Conservation (phyloP, 1,284 basidiomycete genomes). For the Schizopora paradoxa region DNA sequence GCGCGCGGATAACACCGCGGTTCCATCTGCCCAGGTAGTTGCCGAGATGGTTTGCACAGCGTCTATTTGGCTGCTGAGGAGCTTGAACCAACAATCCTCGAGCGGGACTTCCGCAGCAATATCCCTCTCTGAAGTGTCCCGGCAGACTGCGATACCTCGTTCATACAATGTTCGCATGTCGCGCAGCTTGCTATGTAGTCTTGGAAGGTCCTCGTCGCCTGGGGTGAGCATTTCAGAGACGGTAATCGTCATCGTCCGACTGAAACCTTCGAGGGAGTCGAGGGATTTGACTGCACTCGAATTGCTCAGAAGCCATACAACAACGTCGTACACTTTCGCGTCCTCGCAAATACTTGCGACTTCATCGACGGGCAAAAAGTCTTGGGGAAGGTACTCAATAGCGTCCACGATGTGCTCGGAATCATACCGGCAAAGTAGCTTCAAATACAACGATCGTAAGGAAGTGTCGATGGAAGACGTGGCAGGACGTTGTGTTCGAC, state of each 20-base stretch:
- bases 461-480: constrained; percentile 29
- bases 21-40: constrained; percentile 30
- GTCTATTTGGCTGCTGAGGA: constrained; percentile 78
- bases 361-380: constrained; percentile 55
- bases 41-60: constrained; percentile 68
- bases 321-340: constrained; percentile 64
- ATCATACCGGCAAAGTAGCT: constrained; percentile 69
- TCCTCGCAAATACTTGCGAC: constrained; percentile 64
- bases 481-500: constrained; percentile 25
- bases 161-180: constrained; percentile 39
- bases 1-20: constrained; percentile 20
- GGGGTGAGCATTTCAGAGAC: constrained; percentile 42
- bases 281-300: constrained; percentile 67
- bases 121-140: constrained; percentile 50
- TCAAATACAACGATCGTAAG: constrained; percentile 55
- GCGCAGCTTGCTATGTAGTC: constrained; percentile 20
- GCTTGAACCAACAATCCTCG: constrained; percentile 88
- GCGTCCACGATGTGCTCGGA: constrained; percentile 62
- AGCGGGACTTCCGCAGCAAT: constrained; percentile 44
- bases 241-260: constrained; percentile 48
- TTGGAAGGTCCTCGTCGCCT: constrained; percentile 34
- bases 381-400: constrained; percentile 53
- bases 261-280: constrained; percentile 56
- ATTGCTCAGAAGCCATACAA: constrained; percentile 78
- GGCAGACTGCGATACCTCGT: constrained; percentile 62